Evolutionary conservation across 345 rosid genomes (phyloP).

Genomic region (Melastoma malabathricum): DNA sequence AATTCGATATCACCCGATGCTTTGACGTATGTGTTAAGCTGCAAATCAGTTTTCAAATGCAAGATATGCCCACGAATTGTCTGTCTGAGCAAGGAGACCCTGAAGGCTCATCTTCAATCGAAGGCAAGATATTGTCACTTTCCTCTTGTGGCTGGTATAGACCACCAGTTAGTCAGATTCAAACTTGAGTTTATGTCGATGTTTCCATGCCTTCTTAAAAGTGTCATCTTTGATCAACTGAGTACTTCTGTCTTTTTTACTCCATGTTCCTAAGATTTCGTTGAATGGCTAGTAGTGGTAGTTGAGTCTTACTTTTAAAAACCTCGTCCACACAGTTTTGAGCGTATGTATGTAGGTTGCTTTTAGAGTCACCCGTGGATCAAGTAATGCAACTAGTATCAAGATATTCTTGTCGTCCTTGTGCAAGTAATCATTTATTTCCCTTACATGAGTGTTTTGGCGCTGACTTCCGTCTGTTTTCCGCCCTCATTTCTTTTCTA

Average conservation of each 20-base stretch:
- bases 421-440: neutral
- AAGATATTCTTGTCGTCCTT: neutral
- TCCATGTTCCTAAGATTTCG: no score
- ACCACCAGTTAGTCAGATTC: no score
- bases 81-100: constrained; percentile 59
- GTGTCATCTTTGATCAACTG: no score
- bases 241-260: no score
- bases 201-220: no score
- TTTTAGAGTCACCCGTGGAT: no score
- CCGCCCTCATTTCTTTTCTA: constrained; percentile 4
- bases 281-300: no score
- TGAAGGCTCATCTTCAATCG: constrained; percentile 62
- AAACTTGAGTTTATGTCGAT: no score
- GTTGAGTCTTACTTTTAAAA: no score
- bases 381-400: no score
- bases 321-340: no score
- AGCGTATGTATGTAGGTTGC: no score
- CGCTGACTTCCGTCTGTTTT: neutral
- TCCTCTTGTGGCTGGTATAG: neutral
- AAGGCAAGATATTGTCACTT: constrained; percentile 28
- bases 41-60: constrained; percentile 74
- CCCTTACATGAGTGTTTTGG: neutral
- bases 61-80: constrained; percentile 58
- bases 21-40: constrained; percentile 44
- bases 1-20: constrained; percentile 27